Conservation (phyloP, 225 moss, liverwort and hornwort species). For the Pleurozium schreberi region DNA sequence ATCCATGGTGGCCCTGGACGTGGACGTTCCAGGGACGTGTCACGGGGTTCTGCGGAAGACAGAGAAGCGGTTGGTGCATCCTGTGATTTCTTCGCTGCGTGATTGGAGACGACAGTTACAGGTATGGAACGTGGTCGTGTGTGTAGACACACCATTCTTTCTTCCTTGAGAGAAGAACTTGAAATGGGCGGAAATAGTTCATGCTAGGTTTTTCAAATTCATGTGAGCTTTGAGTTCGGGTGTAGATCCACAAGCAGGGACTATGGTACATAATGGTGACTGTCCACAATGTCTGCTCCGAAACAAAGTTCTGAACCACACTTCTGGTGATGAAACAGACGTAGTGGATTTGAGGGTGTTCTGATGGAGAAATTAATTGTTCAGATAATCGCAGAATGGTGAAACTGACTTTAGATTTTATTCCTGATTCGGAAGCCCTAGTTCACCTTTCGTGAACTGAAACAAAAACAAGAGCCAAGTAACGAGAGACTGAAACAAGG, state of each 20-base stretch:
- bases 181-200: not conserved
- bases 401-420: not conserved
- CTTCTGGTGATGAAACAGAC: not conserved
- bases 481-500: not conserved
- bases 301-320: not conserved
- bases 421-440: not conserved
- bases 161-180: not conserved
- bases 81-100: not conserved
- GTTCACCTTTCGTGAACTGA: not conserved
- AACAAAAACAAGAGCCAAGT: not conserved
- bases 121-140: not conserved
- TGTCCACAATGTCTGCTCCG: not conserved
- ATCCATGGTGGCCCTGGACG: not conserved
- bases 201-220: not conserved
- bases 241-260: not conserved
- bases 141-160: not conserved
- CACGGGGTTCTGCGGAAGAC: not conserved
- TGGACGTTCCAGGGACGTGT: not conserved
- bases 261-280: not conserved
- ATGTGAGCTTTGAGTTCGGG: not conserved
- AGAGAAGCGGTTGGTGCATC: not conserved
- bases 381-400: not conserved
- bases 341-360: not conserved
- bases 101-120: conserved; percentile 6
- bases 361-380: not conserved